Conservation (phyloP, 225 moss, liverwort and hornwort species). For the Marchantia paleacea region DNA sequence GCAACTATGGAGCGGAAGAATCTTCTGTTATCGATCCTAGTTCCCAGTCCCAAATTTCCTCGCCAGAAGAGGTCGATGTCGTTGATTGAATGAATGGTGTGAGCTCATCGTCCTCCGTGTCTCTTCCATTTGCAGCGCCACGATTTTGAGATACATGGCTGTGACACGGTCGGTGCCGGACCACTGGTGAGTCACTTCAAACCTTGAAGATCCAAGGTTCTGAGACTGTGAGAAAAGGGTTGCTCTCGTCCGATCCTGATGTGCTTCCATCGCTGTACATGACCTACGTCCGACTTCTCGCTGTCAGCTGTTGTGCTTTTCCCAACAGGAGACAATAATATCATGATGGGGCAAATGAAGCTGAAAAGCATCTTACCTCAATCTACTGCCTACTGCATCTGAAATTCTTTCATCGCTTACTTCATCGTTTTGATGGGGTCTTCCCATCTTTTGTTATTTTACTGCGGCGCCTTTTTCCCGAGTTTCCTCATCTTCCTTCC, state of each 20-base stretch:
- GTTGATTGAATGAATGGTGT: background rate
- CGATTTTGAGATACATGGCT: slow-evolving; percentile 73
- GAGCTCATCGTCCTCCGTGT: background rate
- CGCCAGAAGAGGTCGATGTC: too few species aligned
- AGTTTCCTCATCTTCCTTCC: too few species aligned
- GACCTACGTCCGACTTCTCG: background rate
- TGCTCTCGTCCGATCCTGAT: background rate
- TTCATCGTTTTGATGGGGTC: too few species aligned
- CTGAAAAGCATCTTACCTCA: background rate
- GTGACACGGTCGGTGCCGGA: slow-evolving; percentile 62
- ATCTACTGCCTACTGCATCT: too few species aligned
- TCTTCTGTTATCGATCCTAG: background rate
- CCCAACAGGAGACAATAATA: too few species aligned
- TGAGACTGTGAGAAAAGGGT: background rate
- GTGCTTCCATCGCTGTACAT: background rate
- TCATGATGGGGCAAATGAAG: background rate
- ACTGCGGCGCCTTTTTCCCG: too few species aligned
- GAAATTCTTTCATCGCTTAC: too few species aligned
- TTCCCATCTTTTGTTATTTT: too few species aligned
- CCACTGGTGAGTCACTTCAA: slow-evolving; percentile 54
- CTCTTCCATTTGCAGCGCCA: slow-evolving; percentile 51
- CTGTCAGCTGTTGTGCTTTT: too few species aligned
- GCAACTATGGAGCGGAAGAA: background rate
- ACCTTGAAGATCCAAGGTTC: background rate
- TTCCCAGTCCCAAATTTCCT: too few species aligned